Percentiles rank a stretch among this genome's conserved stretches.
phyloP scores from a whole-genome alignment of 2,329 filamentous ascomycete genomes.

The Hypoxylon sp. region DNA sequence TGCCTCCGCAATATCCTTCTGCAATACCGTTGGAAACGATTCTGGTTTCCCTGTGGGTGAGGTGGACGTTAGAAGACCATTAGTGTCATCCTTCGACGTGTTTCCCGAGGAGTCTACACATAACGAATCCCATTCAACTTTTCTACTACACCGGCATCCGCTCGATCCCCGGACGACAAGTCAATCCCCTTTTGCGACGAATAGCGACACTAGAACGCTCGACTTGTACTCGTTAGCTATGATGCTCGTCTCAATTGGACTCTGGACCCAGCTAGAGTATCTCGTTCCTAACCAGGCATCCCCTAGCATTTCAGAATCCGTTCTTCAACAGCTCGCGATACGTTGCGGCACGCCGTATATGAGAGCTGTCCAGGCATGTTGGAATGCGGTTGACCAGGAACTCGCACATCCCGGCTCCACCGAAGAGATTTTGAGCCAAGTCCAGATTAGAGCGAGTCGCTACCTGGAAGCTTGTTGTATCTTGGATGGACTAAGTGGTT shows the following conservation, averaged over 20 bases:
- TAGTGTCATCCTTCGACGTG: constrained; percentile 80
- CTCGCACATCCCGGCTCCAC: constrained; percentile 60
- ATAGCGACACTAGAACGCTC: constrained; percentile 68
- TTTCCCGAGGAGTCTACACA: constrained; percentile 67
- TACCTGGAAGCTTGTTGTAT: constrained; percentile 73
- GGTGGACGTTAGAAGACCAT: constrained; percentile 74
- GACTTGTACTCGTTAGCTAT: constrained; percentile 82
- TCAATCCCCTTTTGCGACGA: constrained; percentile 61
- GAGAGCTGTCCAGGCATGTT: constrained; percentile 79
- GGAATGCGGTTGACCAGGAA: constrained; percentile 76
- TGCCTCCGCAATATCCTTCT: constrained; percentile 76
- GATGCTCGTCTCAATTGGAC: constrained; percentile 78
- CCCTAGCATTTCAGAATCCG: constrained; percentile 69
- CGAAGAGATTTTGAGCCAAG: constrained; percentile 65
- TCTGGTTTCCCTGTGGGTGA: constrained; percentile 59
- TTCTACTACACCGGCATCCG: constrained; percentile 73
- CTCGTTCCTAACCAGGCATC: constrained; percentile 60
- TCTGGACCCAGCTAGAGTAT: constrained; percentile 77
- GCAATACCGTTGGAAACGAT: constrained; percentile 59
- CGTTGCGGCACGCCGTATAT: constrained; percentile 81
- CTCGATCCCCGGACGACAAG: constrained; percentile 67
- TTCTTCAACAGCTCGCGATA: constrained; percentile 72
- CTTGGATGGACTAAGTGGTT: constrained; percentile 68
- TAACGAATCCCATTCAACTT: constrained; percentile 48
- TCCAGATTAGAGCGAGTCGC: constrained; percentile 67